A percentile compares a stretch with the other conserved stretches of the same genome.
Evolutionary conservation across 345 rosid species (phyloP).

Genomic region (Mercurialis annua): DNA sequence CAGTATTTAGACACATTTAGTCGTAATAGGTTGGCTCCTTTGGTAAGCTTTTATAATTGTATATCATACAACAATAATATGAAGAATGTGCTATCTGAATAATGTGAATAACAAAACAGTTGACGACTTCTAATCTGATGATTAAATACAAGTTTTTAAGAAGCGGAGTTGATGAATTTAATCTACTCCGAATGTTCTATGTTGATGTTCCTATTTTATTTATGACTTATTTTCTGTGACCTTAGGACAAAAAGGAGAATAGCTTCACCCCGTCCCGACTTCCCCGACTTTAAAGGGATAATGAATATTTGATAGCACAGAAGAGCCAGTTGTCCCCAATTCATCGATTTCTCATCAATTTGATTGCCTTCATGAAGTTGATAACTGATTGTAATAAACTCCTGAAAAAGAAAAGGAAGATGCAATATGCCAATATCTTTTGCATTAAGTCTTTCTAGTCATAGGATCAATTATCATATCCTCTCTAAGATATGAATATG

Average conservation of each 20-base stretch:
- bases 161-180: too few relatives aligned
- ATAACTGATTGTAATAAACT: constrained; percentile 18
- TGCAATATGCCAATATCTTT: constrained; percentile 12
- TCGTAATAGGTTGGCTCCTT: not conserved
- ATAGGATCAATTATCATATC: constrained; percentile 3
- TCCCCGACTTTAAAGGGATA: too few relatives aligned
- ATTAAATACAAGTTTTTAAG: too few relatives aligned
- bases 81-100: too few relatives aligned
- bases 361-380: constrained; percentile 17
- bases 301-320: too few relatives aligned
- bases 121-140: too few relatives aligned
- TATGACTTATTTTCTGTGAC: too few relatives aligned
- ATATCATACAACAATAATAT: not conserved
- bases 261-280: too few relatives aligned
- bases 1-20: not conserved
- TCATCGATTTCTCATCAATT: constrained; percentile 2
- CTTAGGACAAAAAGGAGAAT: too few relatives aligned
- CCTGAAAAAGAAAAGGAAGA: constrained; percentile 8
- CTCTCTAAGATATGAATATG: constrained; percentile 1
- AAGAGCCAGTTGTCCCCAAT: not conserved
- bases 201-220: too few relatives aligned
- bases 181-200: too few relatives aligned
- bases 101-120: too few relatives aligned
- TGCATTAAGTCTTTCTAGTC: constrained; percentile 9
- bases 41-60: not conserved